Base-by-base conservation (phyloP, 78 protist species). In the Cavenderia fasciculata region DNA sequence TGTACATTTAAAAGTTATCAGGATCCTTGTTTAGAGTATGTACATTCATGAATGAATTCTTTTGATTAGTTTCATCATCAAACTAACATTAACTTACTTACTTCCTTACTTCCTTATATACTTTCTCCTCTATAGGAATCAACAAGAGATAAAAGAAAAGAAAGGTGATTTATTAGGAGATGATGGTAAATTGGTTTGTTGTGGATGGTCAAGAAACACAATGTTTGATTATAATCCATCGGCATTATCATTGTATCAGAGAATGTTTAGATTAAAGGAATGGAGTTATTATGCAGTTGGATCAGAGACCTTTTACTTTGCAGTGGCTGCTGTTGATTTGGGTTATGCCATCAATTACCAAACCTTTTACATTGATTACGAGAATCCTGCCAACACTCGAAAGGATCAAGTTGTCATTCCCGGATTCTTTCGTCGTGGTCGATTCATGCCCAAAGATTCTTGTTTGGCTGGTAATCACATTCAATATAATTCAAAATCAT, bases 251-350 rank as follows among this genome's bases (percentile, higher is more conserved):
- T 33, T 23, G 40, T 79, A 51, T 49, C 46, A 31, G 41, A 44
- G 44, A 38, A 40, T 68, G 25, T 79, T 31, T 27, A 63, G 88
- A 36, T 52, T 79, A 27, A 79, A 79, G 56, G 88, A 79, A 54
- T 79, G 88, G 88, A 79, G 66, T 41, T 79, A 79, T 41, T 79
- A 79, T 52, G 44, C 88, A 12, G 44, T 79, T 47, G 88, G 88
- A 25, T 59, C 72, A 1, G 43, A 65, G 34, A 36, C 49, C 14
- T 79, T 79, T 34, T 79, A 79, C 51, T 79, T 79, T 79, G 88
- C 88, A 7, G 41, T 79, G 0, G 88, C 74, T 21, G 88, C 88
- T 0, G 46, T 79, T 10, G 88, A 79, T 79, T 40, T 79, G 1
- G 88, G 88, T 5, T 79, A 79, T 31, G 21, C 31, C 19, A 66